Evolutionary conservation across 2,329 filamentous ascomycete species (phyloP).

Genomic region (Coniosporium tulheliwenetii): DNA sequence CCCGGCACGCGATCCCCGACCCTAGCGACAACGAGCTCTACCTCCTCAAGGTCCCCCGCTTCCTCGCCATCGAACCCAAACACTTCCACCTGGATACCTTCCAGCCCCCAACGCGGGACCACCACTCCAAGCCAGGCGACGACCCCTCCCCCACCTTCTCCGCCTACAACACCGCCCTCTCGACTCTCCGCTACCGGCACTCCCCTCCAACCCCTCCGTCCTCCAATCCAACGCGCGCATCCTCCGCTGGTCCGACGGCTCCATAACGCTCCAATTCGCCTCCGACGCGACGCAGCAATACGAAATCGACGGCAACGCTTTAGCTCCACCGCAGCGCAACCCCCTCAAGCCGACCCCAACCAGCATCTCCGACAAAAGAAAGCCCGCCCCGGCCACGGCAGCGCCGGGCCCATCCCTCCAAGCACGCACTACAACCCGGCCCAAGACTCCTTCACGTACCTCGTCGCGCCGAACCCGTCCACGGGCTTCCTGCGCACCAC

Average conservation of each 20-base stretch:
- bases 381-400: background rate
- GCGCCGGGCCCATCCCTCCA: conserved; percentile 12
- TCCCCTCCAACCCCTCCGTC: conserved; percentile 47
- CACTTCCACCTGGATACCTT: conserved; percentile 53
- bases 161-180: conserved; percentile 47
- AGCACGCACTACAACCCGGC: conserved; percentile 46
- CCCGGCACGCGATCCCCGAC: conserved; percentile 55
- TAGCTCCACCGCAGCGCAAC: conserved; percentile 44
- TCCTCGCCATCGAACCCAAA: conserved; percentile 53
- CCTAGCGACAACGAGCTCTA: conserved; percentile 59
- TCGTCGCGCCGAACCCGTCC: conserved; percentile 53
- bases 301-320: conserved; percentile 53
- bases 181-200: conserved; percentile 53
- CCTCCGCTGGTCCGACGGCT: conserved; percentile 67
- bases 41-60: conserved; percentile 54
- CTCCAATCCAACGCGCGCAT: conserved; percentile 63
- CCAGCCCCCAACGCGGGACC: conserved; percentile 44
- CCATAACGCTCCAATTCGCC: conserved; percentile 58
- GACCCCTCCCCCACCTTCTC: conserved; percentile 34
- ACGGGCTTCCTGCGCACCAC: conserved; percentile 56
- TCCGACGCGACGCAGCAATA: conserved; percentile 53
- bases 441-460: conserved; percentile 61
- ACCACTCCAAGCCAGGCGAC: conserved; percentile 27
- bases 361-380: conserved; percentile 11
- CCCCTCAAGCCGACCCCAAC: conserved; percentile 33